A percentile compares a stretch with the other conserved stretches of the same genome.
These are phyloP conservation scores for Oldenlandia corymbosa DNA, from an alignment of 257 asterid species.

Conservation along the genomic window DNA sequence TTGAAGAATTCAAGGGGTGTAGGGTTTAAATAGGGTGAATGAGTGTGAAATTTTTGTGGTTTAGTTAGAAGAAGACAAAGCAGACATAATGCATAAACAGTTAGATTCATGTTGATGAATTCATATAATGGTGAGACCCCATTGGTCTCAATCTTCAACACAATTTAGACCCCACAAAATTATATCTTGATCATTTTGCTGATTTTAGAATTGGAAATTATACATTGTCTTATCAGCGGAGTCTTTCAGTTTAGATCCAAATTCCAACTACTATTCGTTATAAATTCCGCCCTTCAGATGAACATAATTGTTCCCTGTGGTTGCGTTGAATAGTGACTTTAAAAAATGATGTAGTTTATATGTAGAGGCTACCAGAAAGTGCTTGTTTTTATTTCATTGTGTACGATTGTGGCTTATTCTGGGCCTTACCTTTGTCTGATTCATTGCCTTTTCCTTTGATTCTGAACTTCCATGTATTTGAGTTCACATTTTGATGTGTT, in stretches of 20 bases:
- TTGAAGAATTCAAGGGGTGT: constrained; percentile 17
- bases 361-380: constrained; percentile 37
- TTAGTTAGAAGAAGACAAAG: constrained; percentile 25
- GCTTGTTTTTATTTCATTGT: constrained; percentile 22
- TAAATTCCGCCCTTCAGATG: constrained; percentile 19
- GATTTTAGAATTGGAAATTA: constrained; percentile 8
- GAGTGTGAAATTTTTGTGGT: constrained; percentile 10
- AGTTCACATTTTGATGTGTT: constrained; percentile 10
- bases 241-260: constrained; percentile 18
- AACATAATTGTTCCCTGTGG: constrained; percentile 20
- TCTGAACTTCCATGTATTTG: neutral
- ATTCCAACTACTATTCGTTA: constrained; percentile 16
- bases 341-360: constrained; percentile 9
- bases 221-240: constrained; percentile 6
- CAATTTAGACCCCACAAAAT: constrained; percentile 29
- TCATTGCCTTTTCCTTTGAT: neutral
- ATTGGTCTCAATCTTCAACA: constrained; percentile 21
- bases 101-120: too few species aligned
- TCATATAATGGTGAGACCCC: constrained; percentile 23
- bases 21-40: constrained; percentile 32
- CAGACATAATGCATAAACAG: constrained; percentile 10
- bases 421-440: constrained; percentile 17
- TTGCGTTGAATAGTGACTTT: constrained; percentile 15
- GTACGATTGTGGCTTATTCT: neutral
- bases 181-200: constrained; percentile 17